A percentile compares a stretch with the other conserved stretches of the same genome.
phyloP scores from a whole-genome alignment of 305 asterid genomes.

The Petunia hybrid region DNA sequence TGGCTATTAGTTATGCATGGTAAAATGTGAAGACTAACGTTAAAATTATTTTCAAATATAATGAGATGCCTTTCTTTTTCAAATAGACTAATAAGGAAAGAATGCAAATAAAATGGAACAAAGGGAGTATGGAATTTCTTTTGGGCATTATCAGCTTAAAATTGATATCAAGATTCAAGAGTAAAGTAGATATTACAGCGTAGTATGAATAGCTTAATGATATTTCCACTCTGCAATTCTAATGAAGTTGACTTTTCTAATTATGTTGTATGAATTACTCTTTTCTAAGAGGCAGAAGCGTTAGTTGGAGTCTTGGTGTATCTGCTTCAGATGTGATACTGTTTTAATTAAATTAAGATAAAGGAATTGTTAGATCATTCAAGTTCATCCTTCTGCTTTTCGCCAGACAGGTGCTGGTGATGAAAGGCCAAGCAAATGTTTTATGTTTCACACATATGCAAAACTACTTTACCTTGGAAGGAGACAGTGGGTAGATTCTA shows the following conservation, averaged over 20 bases:
- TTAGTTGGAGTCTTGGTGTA: not conserved
- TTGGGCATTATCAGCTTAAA: constrained; percentile 13
- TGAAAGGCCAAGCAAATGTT: not conserved
- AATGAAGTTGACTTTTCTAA: not conserved
- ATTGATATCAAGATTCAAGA: not conserved
- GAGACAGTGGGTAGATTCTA: not conserved
- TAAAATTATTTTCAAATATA: too few relatives aligned
- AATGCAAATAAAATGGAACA: too few relatives aligned
- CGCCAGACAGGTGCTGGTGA: constrained; percentile 12
- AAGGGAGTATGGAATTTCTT: not conserved
- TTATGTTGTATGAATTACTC: not conserved
- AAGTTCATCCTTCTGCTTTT: too few relatives aligned
- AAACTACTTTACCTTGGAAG: not conserved
- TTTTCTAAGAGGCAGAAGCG: not conserved
- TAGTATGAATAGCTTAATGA: constrained; percentile 12
- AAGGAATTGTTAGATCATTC: not conserved
- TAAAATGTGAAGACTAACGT: too few relatives aligned
- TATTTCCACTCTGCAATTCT: constrained; percentile 4
- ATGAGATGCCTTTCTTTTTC: too few relatives aligned
- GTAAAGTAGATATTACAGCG: not conserved
- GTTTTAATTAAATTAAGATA: not conserved
- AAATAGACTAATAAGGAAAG: too few relatives aligned
- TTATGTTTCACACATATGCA: not conserved
- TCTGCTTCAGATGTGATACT: not conserved
- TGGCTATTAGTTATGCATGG: too few relatives aligned